Evolutionary conservation across 805 yeast genomes (phyloP).

Genomic region (Metschnikowia colocasiae): DNA sequence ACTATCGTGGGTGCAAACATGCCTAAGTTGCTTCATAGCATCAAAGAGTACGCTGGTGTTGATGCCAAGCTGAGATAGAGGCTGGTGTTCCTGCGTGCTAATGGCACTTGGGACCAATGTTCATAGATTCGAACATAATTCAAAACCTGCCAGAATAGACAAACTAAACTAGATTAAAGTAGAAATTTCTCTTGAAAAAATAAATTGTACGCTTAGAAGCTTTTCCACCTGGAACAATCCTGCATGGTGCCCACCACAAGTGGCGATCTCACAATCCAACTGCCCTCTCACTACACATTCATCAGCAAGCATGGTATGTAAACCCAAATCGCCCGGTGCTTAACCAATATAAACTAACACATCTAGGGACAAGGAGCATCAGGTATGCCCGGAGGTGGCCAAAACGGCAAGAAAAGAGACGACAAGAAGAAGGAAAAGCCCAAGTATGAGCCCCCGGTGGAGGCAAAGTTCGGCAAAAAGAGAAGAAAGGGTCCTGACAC

Average conservation of each 20-base stretch:
- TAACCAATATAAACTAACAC: constrained; percentile 8
- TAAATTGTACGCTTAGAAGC: too few relatives aligned
- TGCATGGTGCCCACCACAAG: constrained; percentile 9
- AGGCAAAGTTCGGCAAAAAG: constrained; percentile 88
- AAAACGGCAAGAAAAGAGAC: constrained; percentile 46
- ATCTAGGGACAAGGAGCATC: constrained; percentile 54
- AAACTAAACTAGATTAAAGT: neutral
- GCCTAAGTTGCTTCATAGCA: constrained; percentile 27
- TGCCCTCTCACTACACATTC: constrained; percentile 4
- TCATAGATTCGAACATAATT: neutral
- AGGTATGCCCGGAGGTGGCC: constrained; percentile 51
- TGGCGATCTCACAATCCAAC: constrained; percentile 15
- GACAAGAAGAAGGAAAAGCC: constrained; percentile 79
- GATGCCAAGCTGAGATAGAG: constrained; percentile 20
- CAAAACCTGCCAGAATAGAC: neutral
- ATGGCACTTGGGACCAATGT: neutral
- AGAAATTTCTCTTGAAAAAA: neutral
- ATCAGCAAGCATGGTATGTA: constrained; percentile 13
- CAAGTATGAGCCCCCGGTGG: constrained; percentile 97
- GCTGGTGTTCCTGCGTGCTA: neutral
- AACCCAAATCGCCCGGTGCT: neutral
- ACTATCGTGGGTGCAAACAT: constrained; percentile 67
- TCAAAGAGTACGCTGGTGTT: constrained; percentile 29
- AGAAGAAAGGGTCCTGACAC: constrained; percentile 91
- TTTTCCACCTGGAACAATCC: neutral